phyloP scores from a whole-genome alignment of 1,139 yeast genomes.

The Blastobotrys capitulatus region DNA sequence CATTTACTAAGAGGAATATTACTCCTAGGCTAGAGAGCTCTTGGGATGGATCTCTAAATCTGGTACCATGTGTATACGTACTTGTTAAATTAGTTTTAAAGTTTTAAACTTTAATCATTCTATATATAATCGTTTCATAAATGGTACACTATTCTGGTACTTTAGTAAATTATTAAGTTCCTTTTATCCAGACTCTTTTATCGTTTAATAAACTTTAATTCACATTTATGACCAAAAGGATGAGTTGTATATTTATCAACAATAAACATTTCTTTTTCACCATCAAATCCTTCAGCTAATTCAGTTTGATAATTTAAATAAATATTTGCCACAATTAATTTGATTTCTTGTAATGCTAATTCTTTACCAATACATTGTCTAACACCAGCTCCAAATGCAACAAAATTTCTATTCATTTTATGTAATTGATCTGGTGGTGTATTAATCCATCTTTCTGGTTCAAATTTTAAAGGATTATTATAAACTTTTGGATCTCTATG shows the following conservation, averaged over 20 bases:
- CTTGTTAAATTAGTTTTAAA: no score
- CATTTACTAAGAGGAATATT: no score
- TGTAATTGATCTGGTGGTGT: conserved; percentile 38
- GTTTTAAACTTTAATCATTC: no score
- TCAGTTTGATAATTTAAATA: conserved; percentile 44
- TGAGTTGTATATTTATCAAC: conserved; percentile 37
- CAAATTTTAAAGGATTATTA: conserved; percentile 46
- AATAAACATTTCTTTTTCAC: conserved; percentile 28
- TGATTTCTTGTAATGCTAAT: conserved; percentile 62
- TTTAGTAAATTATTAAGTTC: no score
- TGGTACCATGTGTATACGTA: no score
- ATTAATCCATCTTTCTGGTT: conserved; percentile 60
- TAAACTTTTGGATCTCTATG: conserved; percentile 51
- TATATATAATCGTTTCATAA: no score
- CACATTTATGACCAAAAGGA: conserved; percentile 29
- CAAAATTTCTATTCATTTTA: conserved; percentile 48
- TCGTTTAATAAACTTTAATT: conserved; percentile 14
- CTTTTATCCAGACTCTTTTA: no score
- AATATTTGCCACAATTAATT: conserved; percentile 48
- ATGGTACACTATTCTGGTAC: no score
- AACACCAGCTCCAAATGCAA: conserved; percentile 71
- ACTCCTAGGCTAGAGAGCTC: no score
- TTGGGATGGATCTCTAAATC: no score
- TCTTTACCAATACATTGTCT: conserved; percentile 73
- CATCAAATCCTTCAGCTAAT: conserved; percentile 30